Conservation (phyloP, 345 rosid species). For the Citropsis articulata region DNA sequence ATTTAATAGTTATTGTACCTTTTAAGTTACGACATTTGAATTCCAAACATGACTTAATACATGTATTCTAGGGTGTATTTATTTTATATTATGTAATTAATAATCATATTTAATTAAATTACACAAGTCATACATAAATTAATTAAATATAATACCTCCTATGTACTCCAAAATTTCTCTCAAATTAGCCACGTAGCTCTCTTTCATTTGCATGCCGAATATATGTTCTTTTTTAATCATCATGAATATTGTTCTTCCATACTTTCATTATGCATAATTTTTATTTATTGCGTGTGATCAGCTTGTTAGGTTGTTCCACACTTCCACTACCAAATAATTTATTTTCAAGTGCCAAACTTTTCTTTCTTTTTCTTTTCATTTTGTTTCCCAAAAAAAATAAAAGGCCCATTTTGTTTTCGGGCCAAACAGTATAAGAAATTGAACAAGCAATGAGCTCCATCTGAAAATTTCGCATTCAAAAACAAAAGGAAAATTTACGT, state of each 20-base stretch:
- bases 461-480: background rate
- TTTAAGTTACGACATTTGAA: accelerated
- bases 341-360: background rate
- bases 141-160: accelerated
- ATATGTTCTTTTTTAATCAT: background rate
- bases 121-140: too few relatives aligned
- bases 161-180: too few relatives aligned
- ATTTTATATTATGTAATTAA: accelerated
- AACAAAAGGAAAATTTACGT: too few relatives aligned
- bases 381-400: too few relatives aligned
- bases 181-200: background rate
- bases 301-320: too few relatives aligned
- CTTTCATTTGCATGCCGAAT: background rate
- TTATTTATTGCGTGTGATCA: too few relatives aligned
- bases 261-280: background rate
- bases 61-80: accelerated
- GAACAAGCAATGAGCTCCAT: background rate
- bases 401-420: background rate
- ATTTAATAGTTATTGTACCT: accelerated
- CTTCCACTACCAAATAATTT: too few relatives aligned
- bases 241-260: background rate
- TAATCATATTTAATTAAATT: too few relatives aligned
- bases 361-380: background rate
- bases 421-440: background rate
- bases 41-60: accelerated